A percentile compares a stretch with the other conserved stretches of the same genome.
Conservation (phyloP, 208 protist species). For the Trichomonas gallinae region DNA sequence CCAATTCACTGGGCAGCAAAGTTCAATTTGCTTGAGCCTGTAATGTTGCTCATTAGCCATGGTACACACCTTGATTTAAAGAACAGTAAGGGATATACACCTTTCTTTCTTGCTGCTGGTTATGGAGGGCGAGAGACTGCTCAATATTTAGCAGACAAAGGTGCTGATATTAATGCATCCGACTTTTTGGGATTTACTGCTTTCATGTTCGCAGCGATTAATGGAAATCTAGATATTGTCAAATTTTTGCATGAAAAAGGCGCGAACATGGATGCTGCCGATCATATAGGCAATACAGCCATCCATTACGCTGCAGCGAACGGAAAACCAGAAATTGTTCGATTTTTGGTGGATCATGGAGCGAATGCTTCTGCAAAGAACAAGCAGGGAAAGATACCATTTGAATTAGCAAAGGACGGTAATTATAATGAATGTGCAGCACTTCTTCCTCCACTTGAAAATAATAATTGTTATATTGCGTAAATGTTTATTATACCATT, state of each 20-base stretch:
- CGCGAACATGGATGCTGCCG: not conserved
- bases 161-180: not conserved
- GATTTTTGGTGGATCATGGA: not conserved
- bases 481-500: not conserved
- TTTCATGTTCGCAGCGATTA: not conserved
- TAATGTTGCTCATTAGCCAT: not conserved
- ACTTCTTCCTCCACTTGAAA: not conserved
- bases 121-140: not conserved
- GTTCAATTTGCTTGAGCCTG: not conserved
- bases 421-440: not conserved
- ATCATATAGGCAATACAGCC: not conserved
- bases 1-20: conserved; percentile 18
- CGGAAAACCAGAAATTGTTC: not conserved
- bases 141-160: not conserved
- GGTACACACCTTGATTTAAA: not conserved
- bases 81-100: not conserved
- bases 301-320: not conserved
- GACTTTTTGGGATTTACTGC: not conserved
- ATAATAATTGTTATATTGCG: not conserved
- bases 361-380: not conserved
- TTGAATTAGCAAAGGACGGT: not conserved
- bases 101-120: not conserved
- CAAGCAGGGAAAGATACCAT: not conserved
- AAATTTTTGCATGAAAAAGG: not conserved
- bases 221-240: not conserved